phyloP scores from a whole-genome alignment of 768 basidiomycete species.

The Hygrocybe punicea region DNA sequence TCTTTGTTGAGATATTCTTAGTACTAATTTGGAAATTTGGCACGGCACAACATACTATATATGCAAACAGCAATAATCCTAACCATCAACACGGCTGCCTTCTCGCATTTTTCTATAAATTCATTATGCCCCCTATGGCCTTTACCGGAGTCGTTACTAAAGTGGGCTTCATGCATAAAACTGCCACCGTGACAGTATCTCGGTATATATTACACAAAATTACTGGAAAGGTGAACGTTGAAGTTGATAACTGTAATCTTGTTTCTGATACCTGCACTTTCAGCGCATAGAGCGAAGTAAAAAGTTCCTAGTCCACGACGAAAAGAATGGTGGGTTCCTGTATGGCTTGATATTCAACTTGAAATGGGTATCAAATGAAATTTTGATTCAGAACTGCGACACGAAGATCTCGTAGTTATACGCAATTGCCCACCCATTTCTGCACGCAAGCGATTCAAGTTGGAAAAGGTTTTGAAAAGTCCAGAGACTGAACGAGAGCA shows the following conservation, averaged over 20 bases:
- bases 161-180: conserved; percentile 80
- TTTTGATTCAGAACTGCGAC: conserved; percentile 51
- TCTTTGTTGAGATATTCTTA: too few species aligned
- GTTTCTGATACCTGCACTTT: neutral
- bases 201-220: conserved; percentile 67
- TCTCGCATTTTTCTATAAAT: too few species aligned
- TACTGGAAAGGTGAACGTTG: conserved; percentile 65
- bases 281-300: conserved; percentile 73
- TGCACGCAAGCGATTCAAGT: conserved; percentile 69
- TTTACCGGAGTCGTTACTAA: conserved; percentile 75
- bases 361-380: conserved; percentile 10
- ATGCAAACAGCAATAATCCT: too few species aligned
- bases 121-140: conserved; percentile 70
- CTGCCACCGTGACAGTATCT: conserved; percentile 78
- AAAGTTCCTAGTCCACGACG: conserved; percentile 77
- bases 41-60: too few species aligned
- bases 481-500: conserved; percentile 60
- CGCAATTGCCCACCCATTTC: conserved; percentile 81
- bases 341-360: neutral
- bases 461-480: conserved; percentile 65
- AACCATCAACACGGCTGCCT: too few species aligned
- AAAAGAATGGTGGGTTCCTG: conserved; percentile 55
- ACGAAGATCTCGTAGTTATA: conserved; percentile 71
- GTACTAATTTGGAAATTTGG: too few species aligned
- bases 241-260: neutral